phyloP scores from a whole-genome alignment of 805 yeast genomes.

The Kazachstania africana region DNA sequence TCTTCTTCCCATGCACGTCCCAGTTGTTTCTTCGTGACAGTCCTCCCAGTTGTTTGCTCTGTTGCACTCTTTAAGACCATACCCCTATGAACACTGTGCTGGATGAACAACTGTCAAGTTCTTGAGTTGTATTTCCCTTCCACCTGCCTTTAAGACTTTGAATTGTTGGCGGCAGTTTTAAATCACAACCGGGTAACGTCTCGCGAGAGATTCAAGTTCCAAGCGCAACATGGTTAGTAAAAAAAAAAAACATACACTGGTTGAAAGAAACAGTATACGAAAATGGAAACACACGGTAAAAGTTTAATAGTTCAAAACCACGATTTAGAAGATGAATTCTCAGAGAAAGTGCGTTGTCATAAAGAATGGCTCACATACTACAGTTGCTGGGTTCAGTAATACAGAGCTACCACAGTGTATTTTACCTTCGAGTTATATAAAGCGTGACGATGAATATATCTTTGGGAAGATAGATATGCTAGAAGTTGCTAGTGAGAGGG shows the following conservation, averaged over 20 bases:
- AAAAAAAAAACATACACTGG: not conserved
- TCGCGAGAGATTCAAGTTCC: no score
- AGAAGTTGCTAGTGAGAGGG: slow-evolving; percentile 7
- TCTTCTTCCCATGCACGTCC: no score
- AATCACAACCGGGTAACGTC: no score
- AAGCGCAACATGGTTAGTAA: not conserved
- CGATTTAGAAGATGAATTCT: slow-evolving; percentile 3
- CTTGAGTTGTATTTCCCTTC: no score
- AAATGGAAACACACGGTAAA: not conserved
- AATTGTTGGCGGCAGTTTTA: no score
- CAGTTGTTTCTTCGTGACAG: no score
- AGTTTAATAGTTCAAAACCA: no score
- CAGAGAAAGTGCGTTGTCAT: slow-evolving; percentile 48
- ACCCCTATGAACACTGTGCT: no score
- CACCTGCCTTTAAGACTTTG: no score
- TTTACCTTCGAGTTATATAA: slow-evolving; percentile 45
- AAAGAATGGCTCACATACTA: slow-evolving; percentile 52
- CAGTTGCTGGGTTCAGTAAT: slow-evolving; percentile 61
- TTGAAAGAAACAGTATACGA: not conserved
- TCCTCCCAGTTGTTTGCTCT: no score
- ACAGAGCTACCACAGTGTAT: slow-evolving; percentile 51
- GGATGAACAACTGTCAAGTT: no score
- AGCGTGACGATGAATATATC: slow-evolving; percentile 17
- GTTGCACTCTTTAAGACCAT: no score
- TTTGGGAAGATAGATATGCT: slow-evolving; percentile 24